phyloP scores from a whole-genome alignment of 2,329 filamentous ascomycete genomes.

The Acephala macrosclerotiorum region DNA sequence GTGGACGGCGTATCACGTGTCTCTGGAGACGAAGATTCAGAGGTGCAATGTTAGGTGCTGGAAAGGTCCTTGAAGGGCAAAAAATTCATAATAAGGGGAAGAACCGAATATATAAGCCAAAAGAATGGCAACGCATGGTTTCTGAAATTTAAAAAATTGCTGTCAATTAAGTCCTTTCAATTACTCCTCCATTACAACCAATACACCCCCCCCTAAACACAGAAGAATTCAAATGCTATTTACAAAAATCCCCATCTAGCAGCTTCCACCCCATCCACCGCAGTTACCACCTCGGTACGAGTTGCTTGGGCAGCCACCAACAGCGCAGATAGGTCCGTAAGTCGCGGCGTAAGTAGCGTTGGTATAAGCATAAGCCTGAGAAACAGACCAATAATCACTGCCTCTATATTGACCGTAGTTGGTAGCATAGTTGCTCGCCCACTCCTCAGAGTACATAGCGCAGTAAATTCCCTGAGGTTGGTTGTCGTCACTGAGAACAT shows the following conservation, averaged over 20 bases:
- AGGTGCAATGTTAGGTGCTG: too few relatives aligned
- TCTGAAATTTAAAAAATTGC: neutral
- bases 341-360: slow-evolving; percentile 24
- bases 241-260: neutral
- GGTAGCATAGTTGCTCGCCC: slow-evolving; percentile 35
- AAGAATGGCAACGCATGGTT: too few relatives aligned
- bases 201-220: neutral
- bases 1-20: too few relatives aligned
- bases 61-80: too few relatives aligned
- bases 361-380: slow-evolving; percentile 30
- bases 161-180: neutral
- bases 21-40: too few relatives aligned
- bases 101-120: too few relatives aligned
- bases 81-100: too few relatives aligned
- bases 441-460: slow-evolving; percentile 38
- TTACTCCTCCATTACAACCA: neutral
- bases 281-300: slow-evolving; percentile 31
- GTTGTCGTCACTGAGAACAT: slow-evolving; percentile 46
- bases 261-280: slow-evolving; percentile 33
- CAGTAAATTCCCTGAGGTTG: slow-evolving; percentile 49
- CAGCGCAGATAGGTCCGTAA: slow-evolving; percentile 30
- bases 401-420: slow-evolving; percentile 38
- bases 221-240: neutral
- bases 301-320: slow-evolving; percentile 28
- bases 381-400: slow-evolving; percentile 31